Conservation (phyloP, 768 basidiomycete genomes). For the Suillus fuscotomentosus region DNA sequence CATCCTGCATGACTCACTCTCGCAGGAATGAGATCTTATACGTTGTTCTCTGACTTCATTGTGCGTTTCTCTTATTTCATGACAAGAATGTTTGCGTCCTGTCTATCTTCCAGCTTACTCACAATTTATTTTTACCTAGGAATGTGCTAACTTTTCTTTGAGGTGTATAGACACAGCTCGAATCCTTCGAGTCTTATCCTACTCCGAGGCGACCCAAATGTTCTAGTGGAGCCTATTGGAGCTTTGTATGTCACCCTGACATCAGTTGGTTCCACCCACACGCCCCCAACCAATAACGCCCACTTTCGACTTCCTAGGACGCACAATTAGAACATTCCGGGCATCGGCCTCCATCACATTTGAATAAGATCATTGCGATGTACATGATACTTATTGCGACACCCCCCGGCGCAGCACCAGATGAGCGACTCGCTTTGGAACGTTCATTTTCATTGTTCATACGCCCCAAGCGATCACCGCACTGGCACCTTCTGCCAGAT, state of each 20-base stretch:
- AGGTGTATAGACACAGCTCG: not conserved
- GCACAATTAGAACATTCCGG: not conserved
- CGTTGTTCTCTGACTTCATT: not conserved
- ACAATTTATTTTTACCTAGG: not conserved
- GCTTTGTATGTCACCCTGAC: not conserved
- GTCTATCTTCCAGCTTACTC: not conserved
- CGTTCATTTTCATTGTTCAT: not conserved
- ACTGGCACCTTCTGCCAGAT: not conserved
- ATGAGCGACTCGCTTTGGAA: not conserved
- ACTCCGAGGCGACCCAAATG: not conserved
- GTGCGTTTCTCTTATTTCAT: not conserved
- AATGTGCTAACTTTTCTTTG: not conserved
- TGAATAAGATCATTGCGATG: not conserved
- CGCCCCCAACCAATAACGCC: not conserved
- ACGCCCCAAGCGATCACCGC: not conserved
- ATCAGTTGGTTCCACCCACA: not conserved
- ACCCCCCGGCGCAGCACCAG: not conserved
- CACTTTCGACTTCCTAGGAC: not conserved
- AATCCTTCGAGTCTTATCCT: not conserved
- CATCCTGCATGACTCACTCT: not conserved
- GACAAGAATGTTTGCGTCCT: not conserved
- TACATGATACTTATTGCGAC: not conserved
- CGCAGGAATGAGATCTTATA: not conserved
- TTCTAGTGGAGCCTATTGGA: not conserved
- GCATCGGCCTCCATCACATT: not conserved